Evolutionary conservation across 257 asterid species (phyloP).

Genomic region (Gentiana straminea): DNA sequence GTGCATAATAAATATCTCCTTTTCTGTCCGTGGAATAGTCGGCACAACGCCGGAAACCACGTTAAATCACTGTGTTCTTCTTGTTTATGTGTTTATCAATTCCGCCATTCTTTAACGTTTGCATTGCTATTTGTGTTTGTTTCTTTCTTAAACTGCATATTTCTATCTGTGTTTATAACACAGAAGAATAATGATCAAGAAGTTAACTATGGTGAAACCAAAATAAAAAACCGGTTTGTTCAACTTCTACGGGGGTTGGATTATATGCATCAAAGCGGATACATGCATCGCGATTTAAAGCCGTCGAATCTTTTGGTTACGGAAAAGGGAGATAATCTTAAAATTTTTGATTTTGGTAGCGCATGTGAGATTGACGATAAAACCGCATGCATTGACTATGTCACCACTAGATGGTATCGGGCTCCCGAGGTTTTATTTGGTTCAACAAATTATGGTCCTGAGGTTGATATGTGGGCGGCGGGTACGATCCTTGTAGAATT

Average conservation of each 20-base stretch:
- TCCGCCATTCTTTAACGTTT: too few relatives aligned
- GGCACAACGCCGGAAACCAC: too few relatives aligned
- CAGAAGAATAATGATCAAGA: too few relatives aligned
- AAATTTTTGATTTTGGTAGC: slow-evolving; percentile 81
- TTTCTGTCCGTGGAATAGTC: too few relatives aligned
- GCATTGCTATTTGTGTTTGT: too few relatives aligned
- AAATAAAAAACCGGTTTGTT: too few relatives aligned
- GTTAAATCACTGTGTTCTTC: too few relatives aligned
- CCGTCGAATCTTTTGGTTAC: slow-evolving; percentile 17
- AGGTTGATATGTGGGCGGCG: slow-evolving; percentile 17
- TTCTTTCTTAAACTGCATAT: too few relatives aligned
- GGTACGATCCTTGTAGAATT: slow-evolving; percentile 13
- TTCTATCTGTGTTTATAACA: too few relatives aligned
- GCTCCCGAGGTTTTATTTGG: neutral
- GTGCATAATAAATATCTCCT: too few relatives aligned
- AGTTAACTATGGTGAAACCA: too few relatives aligned
- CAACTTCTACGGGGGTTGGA: slow-evolving; percentile 84
- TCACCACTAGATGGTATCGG: slow-evolving; percentile 34
- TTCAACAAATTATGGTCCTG: neutral
- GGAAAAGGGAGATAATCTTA: slow-evolving; percentile 2
- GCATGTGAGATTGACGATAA: slow-evolving; percentile 67
- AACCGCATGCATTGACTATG: slow-evolving; percentile 70
- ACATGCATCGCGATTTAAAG: slow-evolving; percentile 84
- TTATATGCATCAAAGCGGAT: slow-evolving; percentile 69
- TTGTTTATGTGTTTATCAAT: too few relatives aligned